phyloP scores from a whole-genome alignment of 139 green algal genomes.

The Haematococcus sp. region DNA sequence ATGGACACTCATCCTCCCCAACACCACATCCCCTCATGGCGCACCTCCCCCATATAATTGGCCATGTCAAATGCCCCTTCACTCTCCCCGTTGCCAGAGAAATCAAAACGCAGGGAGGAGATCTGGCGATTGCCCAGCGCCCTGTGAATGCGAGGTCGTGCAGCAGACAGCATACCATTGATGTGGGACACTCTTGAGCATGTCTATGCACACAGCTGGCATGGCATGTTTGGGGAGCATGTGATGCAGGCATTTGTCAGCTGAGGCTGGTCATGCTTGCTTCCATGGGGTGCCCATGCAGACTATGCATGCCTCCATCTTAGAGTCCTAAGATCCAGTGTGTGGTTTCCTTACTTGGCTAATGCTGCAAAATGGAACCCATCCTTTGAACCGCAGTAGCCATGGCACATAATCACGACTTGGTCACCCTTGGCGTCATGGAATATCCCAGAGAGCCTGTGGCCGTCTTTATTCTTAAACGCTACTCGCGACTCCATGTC shows the following conservation, averaged over 20 bases:
- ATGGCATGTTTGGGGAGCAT: too few species aligned
- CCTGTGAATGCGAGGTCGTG: background rate
- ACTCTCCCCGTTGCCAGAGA: constrained; percentile 41
- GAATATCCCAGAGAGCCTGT: constrained; percentile 5
- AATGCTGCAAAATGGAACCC: background rate
- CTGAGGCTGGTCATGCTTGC: too few species aligned
- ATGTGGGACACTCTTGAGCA: too few species aligned
- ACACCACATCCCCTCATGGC: background rate
- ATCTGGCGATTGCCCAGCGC: constrained; percentile 2
- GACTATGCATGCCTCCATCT: too few species aligned
- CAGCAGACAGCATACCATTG: too few species aligned
- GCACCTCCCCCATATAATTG: constrained; percentile 55
- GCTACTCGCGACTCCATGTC: background rate
- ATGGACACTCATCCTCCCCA: background rate
- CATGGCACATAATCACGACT: constrained; percentile 29
- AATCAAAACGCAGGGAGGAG: constrained; percentile 32
- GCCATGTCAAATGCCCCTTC: constrained; percentile 56
- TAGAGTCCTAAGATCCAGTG: background rate
- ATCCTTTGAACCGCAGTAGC: constrained; percentile 20
- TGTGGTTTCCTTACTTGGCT: too few species aligned
- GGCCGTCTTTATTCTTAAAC: background rate
- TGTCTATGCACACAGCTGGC: too few species aligned
- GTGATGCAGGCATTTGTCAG: too few species aligned
- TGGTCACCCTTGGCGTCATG: constrained; percentile 11
- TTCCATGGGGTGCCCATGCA: too few species aligned